A percentile compares a stretch with the other conserved stretches of the same genome.
Conservation (phyloP, 805 yeast species). For the Zygosaccharomyces kombuchaensis region DNA sequence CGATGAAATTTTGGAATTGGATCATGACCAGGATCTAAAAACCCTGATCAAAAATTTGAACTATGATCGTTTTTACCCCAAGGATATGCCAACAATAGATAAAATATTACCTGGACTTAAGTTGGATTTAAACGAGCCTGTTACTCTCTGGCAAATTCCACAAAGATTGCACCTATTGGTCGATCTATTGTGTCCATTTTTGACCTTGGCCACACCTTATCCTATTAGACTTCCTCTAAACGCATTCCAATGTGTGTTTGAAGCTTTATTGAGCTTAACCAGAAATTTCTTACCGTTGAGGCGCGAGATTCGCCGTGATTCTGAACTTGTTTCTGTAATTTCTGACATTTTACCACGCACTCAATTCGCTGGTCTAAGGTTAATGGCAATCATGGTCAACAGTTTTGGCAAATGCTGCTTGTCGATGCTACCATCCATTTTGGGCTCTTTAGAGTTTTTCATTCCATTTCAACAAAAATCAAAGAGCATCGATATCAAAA, state of each 20-base stretch:
- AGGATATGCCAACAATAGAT: constrained; percentile 3
- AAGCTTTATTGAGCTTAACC: constrained; percentile 53
- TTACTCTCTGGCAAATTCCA: constrained; percentile 48
- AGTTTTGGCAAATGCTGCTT: constrained; percentile 35
- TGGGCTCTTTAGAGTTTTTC: constrained; percentile 52
- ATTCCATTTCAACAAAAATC: constrained; percentile 47
- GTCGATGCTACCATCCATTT: constrained; percentile 47
- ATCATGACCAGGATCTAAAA: constrained; percentile 49
- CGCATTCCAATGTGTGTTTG: constrained; percentile 45
- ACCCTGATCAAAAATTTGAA: constrained; percentile 42
- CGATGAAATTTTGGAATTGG: constrained; percentile 52
- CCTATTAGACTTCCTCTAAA: constrained; percentile 65
- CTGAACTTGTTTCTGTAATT: constrained; percentile 43
- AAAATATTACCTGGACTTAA: constrained; percentile 45
- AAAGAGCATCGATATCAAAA: constrained; percentile 41
- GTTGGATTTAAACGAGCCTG: constrained; percentile 56
- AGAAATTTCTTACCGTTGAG: constrained; percentile 51
- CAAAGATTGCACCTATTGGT: constrained; percentile 47
- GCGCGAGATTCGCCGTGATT: constrained; percentile 54
- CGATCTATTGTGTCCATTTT: constrained; percentile 42
- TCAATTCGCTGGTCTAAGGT: constrained; percentile 43
- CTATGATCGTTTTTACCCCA: constrained; percentile 18
- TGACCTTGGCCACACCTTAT: constrained; percentile 50
- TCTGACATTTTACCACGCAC: constrained; percentile 40
- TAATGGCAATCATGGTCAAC: constrained; percentile 35